Evolutionary conservation across 2,329 filamentous ascomycete genomes (phyloP).

Genomic region (Colletotrichum abscissum): DNA sequence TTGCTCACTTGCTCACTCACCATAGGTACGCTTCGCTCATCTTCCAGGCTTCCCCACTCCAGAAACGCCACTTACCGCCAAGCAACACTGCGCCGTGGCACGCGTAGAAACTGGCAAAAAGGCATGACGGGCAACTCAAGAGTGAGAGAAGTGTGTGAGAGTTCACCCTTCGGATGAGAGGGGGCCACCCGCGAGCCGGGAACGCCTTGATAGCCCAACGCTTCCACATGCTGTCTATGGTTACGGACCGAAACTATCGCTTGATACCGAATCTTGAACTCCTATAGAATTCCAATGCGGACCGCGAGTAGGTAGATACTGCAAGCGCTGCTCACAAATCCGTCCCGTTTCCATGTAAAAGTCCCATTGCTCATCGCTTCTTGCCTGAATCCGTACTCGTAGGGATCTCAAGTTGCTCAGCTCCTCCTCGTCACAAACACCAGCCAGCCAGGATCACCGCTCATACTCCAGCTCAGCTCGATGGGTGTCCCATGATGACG

Average conservation of each 20-base stretch:
- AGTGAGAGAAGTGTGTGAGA: background rate
- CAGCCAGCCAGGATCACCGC: background rate
- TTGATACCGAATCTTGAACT: background rate
- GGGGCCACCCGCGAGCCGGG: background rate
- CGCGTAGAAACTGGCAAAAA: background rate
- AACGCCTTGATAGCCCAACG: background rate
- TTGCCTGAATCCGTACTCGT: background rate
- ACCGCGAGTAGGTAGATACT: background rate
- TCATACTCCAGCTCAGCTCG: background rate
- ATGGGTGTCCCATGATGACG: background rate
- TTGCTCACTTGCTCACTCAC: too few species aligned
- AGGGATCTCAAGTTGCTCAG: background rate
- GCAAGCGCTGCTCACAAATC: background rate
- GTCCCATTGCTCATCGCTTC: background rate
- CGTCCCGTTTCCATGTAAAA: too few species aligned
- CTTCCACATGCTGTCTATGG: background rate
- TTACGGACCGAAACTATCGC: background rate
- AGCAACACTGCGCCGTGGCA: background rate
- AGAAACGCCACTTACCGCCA: constrained; percentile 16
- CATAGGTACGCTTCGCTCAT: background rate
- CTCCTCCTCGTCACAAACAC: background rate
- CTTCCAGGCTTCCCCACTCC: background rate
- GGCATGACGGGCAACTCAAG: background rate
- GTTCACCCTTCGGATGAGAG: background rate
- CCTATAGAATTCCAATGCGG: background rate